Base-by-base conservation (phyloP, 2,329 filamentous ascomycete genomes). In the Moelleriella libera region DNA sequence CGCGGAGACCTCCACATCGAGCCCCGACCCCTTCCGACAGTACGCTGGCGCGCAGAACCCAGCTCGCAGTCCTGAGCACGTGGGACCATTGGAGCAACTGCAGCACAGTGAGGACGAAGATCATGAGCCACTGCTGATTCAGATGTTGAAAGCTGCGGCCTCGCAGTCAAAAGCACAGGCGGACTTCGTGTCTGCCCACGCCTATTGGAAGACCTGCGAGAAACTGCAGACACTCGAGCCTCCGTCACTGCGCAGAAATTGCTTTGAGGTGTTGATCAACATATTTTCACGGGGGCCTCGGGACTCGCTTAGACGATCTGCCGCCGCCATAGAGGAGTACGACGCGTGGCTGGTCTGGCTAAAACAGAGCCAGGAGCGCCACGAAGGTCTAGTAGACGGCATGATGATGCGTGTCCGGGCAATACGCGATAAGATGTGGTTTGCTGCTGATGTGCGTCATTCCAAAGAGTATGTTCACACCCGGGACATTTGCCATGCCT, bases 341-440 rank as follows among this genome's bases (percentile, higher is more conserved):
- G 83, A 88, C 53, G 83, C 83, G 4, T 88, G 84, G 84, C 77
- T 90, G 32, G 79, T 89, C 10, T 88, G 84, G 78, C 72, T 94
- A 21, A 88, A 88, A 58, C 85, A 88, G 55, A 87, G 83, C 29
- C 82, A 90, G 57, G 84, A 88, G 57, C 78, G 84, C 3, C 81
- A 88, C 44, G 86, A 90, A 56, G 75, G 74, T 3, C 75, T 80
- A 10, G 82, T 89, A 37, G 83, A 88, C 41, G 73, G 78, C 5
- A 85, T 88, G 77, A 84, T 87, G 73, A 72, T 74, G 49, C 78
- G 79, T 5, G 72, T 92, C 39, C 78, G 82, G 49, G 81, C 83
- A 28, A 72, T 96, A 40, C 80, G 92, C 41, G 86, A 95, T 62
- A 97, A 97, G 71, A 95, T 97, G 86, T 98, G 92, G 92, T 98